phyloP scores from a whole-genome alignment of 2,329 filamentous ascomycete species.

The Aspergillus floridensis region DNA sequence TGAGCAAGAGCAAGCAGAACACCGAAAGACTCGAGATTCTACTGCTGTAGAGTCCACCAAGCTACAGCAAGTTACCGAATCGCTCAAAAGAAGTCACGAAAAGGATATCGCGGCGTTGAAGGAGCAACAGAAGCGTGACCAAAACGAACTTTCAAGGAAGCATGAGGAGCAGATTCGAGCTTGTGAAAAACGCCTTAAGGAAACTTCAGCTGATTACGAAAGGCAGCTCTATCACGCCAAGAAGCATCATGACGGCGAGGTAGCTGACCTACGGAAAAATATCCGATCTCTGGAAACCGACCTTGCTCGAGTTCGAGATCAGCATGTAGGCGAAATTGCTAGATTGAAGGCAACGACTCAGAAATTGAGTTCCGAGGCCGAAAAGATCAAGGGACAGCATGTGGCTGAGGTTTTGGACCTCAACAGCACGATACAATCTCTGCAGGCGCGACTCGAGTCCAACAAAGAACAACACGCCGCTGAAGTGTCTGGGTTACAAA shows the following conservation, averaged over 20 bases:
- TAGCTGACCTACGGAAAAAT: constrained; percentile 60
- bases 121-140: constrained; percentile 46
- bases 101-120: constrained; percentile 59
- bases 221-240: constrained; percentile 36
- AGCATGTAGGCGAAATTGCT: constrained; percentile 55
- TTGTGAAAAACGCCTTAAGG: constrained; percentile 49
- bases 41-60: constrained; percentile 54
- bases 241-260: constrained; percentile 57
- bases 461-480: constrained; percentile 48
- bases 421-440: constrained; percentile 56
- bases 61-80: constrained; percentile 67
- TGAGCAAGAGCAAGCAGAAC: constrained; percentile 71
- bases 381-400: constrained; percentile 58
- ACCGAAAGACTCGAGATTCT: constrained; percentile 63
- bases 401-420: constrained; percentile 62
- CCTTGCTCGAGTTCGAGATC: constrained; percentile 49
- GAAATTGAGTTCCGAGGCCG: constrained; percentile 51
- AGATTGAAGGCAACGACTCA: constrained; percentile 58
- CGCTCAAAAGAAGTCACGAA: constrained; percentile 67
- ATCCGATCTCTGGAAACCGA: constrained; percentile 58
- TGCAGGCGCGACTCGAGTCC: constrained; percentile 47
- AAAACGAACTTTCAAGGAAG: constrained; percentile 43
- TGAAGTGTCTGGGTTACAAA: constrained; percentile 59
- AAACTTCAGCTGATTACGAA: constrained; percentile 42
- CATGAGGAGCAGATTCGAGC: constrained; percentile 48